Base-by-base conservation (phyloP, 371 early-diverging fungal genomes). In the Zychaea mexicana region DNA sequence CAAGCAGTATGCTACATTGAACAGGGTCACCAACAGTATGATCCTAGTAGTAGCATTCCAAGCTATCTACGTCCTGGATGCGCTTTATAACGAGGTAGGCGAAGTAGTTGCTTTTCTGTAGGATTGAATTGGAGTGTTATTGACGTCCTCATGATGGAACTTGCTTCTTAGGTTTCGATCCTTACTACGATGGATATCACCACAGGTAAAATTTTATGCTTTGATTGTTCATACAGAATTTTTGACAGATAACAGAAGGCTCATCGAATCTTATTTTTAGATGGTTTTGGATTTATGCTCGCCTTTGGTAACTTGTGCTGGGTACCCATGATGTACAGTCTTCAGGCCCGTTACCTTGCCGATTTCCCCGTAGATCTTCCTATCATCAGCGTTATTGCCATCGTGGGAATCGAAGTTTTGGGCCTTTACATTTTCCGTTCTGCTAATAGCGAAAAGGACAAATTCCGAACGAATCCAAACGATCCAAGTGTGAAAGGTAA, bases 281-380 rank as follows among this genome's bases (percentile, higher is more conserved):
- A 97, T 64, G 97, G 98, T 0, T 96, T 98, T 74, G 98, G 98
- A 12, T 95, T 85, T 74, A 95, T 96, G 96, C 83, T 96, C 27
- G 84, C 88, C 4, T 93, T 92, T 70, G 96, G 96, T n/a, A 87
- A 94, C 64, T 68, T 94, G 19, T 86, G 88, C 27, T 97, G 95
- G 95, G 90, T 97, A 22, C 96, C 96, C 2, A 89, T 92, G 77
- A 88, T 90, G 68, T 97, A 93, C 73, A 84, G 92, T 24, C 66
- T 96, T 6, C 98, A 97, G 77, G 90, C 96, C 0, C 87, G 96
- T 24, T 97, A 92, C 74, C 86, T 97, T 57, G 74, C 90, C 7
- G 73, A 87, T 56, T 78, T 76, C 65, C 95, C 95, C 0, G 52
- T 77, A 13, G 69, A 84, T 54, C 77, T 93, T 21, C 76, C 78